Evolutionary conservation across 2,329 filamentous ascomycete genomes (phyloP).

Genomic region (Ampelomyces quisqualis): DNA sequence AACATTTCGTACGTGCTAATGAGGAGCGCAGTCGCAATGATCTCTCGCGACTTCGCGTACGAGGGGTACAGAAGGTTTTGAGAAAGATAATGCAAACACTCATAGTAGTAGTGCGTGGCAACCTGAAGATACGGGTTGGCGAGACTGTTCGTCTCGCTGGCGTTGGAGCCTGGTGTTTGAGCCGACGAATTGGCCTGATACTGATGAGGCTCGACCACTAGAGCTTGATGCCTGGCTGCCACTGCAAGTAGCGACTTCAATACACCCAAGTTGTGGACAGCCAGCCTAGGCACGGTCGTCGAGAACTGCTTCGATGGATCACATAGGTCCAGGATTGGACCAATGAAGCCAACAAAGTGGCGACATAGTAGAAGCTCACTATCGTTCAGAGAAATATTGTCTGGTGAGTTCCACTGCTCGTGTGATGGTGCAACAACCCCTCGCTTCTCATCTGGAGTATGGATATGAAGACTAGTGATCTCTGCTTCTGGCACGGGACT

Average conservation of each 20-base stretch:
- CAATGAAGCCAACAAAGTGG: slow-evolving; percentile 43
- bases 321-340: slow-evolving; percentile 48
- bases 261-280: slow-evolving; percentile 57
- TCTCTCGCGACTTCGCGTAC: slow-evolving; percentile 59
- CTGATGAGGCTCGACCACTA: slow-evolving; percentile 35
- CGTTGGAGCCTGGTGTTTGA: slow-evolving; percentile 18
- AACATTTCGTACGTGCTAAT: slow-evolving; percentile 68
- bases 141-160: slow-evolving; percentile 12
- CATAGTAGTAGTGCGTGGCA: slow-evolving; percentile 59
- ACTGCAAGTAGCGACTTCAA: slow-evolving; percentile 61
- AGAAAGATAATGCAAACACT: slow-evolving; percentile 63
- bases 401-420: slow-evolving; percentile 30
- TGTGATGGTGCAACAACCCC: slow-evolving; percentile 10
- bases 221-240: slow-evolving; percentile 54
- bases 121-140: slow-evolving; percentile 41
- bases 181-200: slow-evolving; percentile 31
- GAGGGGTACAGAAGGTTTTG: slow-evolving; percentile 59
- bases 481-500: slow-evolving; percentile 24
- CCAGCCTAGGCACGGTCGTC: slow-evolving; percentile 37
- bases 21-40: slow-evolving; percentile 60
- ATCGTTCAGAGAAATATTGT: slow-evolving; percentile 32
- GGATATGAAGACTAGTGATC: slow-evolving; percentile 16
- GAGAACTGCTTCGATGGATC: slow-evolving; percentile 46
- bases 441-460: slow-evolving; percentile 7
- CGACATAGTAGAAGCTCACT: slow-evolving; percentile 45